These are phyloP conservation scores for Glarea lozoyensis DNA, from an alignment of 495 filamentous ascomycete genomes.

Conservation along the genomic window DNA sequence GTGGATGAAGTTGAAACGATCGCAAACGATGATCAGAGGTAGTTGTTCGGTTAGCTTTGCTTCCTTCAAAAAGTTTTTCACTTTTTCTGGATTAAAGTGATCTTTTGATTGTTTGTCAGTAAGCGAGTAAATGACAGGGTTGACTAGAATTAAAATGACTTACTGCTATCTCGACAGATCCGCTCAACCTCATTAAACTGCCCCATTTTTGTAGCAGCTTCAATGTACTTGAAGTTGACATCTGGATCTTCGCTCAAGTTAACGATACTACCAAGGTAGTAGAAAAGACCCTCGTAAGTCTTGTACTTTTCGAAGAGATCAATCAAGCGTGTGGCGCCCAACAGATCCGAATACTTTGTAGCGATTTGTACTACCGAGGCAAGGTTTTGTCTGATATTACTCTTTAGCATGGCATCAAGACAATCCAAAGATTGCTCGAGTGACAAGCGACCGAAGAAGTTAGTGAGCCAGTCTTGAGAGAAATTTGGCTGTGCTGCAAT, in stretches of 20 bases:
- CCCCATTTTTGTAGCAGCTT: constrained; percentile 85
- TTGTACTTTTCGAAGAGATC: constrained; percentile 95
- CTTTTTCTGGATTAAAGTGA: constrained; percentile 90
- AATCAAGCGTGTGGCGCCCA: constrained; percentile 84
- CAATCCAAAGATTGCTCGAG: constrained; percentile 92
- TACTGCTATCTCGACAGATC: constrained; percentile 84
- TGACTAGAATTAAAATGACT: no score
- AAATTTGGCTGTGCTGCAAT: constrained; percentile 74
- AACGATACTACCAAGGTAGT: constrained; percentile 95
- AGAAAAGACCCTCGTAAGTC: constrained; percentile 93
- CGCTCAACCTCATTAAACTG: constrained; percentile 95
- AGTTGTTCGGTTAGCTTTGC: constrained; percentile 86
- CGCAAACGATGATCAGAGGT: constrained; percentile 96
- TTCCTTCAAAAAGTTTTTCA: constrained; percentile 99
- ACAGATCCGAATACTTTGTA: constrained; percentile 94
- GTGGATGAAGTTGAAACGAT: constrained; percentile 97
- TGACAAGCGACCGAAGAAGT: constrained; percentile 86
- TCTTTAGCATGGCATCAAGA: constrained; percentile 88
- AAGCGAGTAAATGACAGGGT: neutral
- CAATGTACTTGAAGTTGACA: constrained; percentile 98
- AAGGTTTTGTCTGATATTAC: constrained; percentile 94
- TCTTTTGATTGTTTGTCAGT: constrained; percentile 21
- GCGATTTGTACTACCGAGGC: constrained; percentile 89
- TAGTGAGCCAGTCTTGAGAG: constrained; percentile 80
- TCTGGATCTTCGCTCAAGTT: constrained; percentile 93